Base-by-base conservation (phyloP, 805 yeast genomes). In the Saccharomycopsis sp. region DNA sequence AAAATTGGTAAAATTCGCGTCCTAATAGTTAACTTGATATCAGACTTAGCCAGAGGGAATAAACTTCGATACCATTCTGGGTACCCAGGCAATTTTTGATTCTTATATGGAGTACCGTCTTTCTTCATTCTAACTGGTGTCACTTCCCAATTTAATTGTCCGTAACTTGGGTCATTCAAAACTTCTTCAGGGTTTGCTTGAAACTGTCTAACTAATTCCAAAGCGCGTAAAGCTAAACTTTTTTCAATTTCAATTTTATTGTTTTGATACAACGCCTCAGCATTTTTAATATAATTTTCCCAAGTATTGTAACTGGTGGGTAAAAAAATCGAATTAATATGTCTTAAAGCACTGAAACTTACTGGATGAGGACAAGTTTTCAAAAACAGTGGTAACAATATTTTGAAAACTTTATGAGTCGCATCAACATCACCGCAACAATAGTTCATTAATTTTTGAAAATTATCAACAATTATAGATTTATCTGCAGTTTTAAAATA, bases 41-140 rank as follows among this genome's bases (percentile, higher is more conserved):
- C 70, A 11, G 60, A 47, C 4, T 54, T 50, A 9, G 68, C 62
- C 7, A 62, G 53, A 1, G 69, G 63, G 51, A 68, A 66, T 39
- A 78, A 53, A 11, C 77, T 79, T 48, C 83, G 75, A 60, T 85
- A 94, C 99, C 99, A 93, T 53, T 82, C 82, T 0, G 99, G 99
- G 55, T 72, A 86, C 0, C 96, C 97, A 0, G 95, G 94, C 38
- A 86, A 58, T 54, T 76, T 87, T 60, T 86, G 95, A 21, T 74
- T 77, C 44, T 85, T 84, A 20, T 66, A 71, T 1, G 86, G 85
- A 3, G 63, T 64, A 2, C 93, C 95, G 31, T 74, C 68, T 57
- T 86, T 86, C 11, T 81, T 85, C 34, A 77, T 51, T 42, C 77
- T 71, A 0, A 72, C 59, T 1, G 84, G 81, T 26, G 68, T 68